Percentiles rank a stretch among this genome's conserved stretches.
Conservation (phyloP, 2,329 filamentous ascomycete species). For the Rhytidhysteron rufulum region DNA sequence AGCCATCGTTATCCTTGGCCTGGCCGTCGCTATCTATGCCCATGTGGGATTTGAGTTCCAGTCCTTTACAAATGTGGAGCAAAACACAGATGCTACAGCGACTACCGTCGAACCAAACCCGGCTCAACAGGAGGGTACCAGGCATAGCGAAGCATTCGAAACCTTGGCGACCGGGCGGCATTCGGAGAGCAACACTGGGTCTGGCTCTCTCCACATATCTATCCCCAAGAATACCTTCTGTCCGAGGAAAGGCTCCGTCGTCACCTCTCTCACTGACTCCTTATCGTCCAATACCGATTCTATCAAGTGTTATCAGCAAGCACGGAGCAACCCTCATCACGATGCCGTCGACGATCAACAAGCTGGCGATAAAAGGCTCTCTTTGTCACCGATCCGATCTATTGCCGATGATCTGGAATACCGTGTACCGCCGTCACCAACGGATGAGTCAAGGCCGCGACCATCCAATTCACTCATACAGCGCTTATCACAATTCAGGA, state of each 20-base stretch:
- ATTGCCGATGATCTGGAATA: neutral
- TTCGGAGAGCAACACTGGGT: neutral
- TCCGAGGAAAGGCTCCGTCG: neutral
- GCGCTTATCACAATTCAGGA: neutral
- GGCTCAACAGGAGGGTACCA: slow-evolving; percentile 1
- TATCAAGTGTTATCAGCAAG: no score
- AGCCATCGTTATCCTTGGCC: slow-evolving; percentile 58
- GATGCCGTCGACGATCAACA: neutral
- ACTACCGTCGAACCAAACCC: neutral
- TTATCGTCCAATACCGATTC: neutral
- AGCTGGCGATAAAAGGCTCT: neutral
- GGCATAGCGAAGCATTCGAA: neutral
- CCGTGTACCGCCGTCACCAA: no score
- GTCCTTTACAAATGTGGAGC: slow-evolving; percentile 19
- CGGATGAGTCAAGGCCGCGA: neutral
- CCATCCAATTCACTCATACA: neutral
- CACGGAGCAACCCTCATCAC: neutral
- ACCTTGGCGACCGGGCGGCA: neutral
- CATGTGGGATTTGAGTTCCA: slow-evolving; percentile 54
- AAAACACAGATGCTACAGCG: no score
- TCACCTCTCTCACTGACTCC: neutral
- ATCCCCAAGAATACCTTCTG: neutral
- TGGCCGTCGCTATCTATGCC: slow-evolving; percentile 67
- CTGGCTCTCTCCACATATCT: neutral
- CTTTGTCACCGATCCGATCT: neutral